These are phyloP conservation scores for Pythium oligandrum DNA, from an alignment of 352 stramenopile genomes.

Conservation along the genomic window DNA sequence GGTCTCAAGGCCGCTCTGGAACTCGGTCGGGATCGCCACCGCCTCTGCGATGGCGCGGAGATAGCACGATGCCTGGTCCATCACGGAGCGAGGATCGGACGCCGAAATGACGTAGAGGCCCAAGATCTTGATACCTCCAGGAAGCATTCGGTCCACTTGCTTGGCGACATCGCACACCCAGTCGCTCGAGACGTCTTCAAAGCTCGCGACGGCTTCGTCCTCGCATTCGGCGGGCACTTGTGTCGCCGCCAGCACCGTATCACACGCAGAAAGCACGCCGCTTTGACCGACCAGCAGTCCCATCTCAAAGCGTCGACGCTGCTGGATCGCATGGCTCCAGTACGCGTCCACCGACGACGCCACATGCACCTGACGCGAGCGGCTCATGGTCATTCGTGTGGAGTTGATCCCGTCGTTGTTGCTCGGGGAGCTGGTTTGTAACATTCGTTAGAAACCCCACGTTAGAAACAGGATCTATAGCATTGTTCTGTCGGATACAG, in stretches of 20 bases:
- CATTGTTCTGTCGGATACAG: conserved; percentile 11
- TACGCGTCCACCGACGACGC: conserved; percentile 9
- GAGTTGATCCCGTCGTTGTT: too few species aligned
- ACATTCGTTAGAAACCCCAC: too few species aligned
- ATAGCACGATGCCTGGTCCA: conserved; percentile 41
- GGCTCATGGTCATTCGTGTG: neutral
- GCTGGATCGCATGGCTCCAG: conserved; percentile 18
- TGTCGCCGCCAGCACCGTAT: conserved; percentile 44
- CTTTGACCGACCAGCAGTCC: conserved; percentile 59
- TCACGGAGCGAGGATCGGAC: conserved; percentile 14
- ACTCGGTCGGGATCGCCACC: conserved; percentile 20
- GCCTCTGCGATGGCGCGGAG: conserved; percentile 40
- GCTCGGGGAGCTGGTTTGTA: too few species aligned
- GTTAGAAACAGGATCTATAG: neutral
- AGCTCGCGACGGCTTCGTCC: conserved; percentile 5
- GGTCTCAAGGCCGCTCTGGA: neutral
- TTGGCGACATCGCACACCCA: conserved; percentile 63
- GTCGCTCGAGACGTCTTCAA: conserved; percentile 54
- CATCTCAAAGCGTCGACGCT: conserved; percentile 39
- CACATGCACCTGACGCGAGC: conserved; percentile 11
- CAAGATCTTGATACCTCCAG: conserved; percentile 44
- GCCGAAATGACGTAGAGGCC: conserved; percentile 57
- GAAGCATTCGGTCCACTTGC: conserved; percentile 62
- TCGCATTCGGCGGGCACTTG: conserved; percentile 41
- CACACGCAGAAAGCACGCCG: conserved; percentile 22